Conservation (phyloP, 2,329 filamentous ascomycete genomes). For the Neocucurbitaria cava region DNA sequence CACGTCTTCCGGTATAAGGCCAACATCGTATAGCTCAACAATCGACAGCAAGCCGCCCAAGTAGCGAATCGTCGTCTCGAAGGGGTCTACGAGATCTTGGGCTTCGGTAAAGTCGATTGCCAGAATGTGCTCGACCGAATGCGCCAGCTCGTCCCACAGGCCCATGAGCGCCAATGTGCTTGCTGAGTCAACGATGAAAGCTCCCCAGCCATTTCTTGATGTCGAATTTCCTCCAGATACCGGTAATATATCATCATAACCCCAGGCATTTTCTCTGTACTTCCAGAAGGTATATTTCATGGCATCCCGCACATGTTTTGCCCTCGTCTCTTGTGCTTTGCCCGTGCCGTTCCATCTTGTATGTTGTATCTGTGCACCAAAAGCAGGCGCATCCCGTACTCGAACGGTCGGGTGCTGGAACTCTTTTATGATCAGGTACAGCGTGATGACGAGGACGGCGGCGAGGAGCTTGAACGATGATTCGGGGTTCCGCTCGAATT, state of each 20-base stretch:
- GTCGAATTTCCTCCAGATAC: conserved; percentile 46
- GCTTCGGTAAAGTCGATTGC: conserved; percentile 46
- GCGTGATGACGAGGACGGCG: conserved; percentile 48
- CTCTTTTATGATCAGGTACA: conserved; percentile 50
- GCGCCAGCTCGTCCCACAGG: conserved; percentile 51
- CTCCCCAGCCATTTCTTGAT: conserved; percentile 52
- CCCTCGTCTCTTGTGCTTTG: conserved; percentile 43
- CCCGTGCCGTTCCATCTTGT: conserved; percentile 45
- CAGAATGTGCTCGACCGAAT: conserved; percentile 49
- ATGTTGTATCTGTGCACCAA: conserved; percentile 43
- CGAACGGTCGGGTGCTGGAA: conserved; percentile 43
- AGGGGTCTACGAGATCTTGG: conserved; percentile 49
- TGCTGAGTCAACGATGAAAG: conserved; percentile 52
- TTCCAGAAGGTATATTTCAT: conserved; percentile 52
- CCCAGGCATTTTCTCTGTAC: conserved; percentile 51
- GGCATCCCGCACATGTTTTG: conserved; percentile 43
- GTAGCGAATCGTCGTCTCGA: conserved; percentile 53
- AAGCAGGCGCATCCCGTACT: conserved; percentile 11
- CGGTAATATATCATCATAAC: conserved; percentile 49
- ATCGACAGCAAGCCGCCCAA: conserved; percentile 50
- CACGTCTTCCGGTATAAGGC: conserved; percentile 45
- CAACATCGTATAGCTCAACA: conserved; percentile 51
- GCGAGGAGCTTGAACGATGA: conserved; percentile 52
- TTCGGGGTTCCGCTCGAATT: conserved; percentile 48
- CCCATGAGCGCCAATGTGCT: conserved; percentile 52